Evolutionary conservation across 306 rosid species (phyloP).

Genomic region (Neltuma alba): DNA sequence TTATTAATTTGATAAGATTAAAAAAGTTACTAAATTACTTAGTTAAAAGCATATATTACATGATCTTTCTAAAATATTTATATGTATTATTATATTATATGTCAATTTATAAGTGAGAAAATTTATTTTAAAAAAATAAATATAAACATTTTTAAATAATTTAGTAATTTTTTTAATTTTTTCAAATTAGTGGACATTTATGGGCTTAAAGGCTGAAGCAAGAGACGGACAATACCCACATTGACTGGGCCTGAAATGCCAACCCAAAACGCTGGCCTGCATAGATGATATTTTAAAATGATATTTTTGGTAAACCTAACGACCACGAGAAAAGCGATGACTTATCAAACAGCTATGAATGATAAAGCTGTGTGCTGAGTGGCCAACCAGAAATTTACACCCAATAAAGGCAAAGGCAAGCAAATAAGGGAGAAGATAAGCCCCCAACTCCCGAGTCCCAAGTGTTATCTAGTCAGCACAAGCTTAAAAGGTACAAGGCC

Average conservation of each 20-base stretch:
- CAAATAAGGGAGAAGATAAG: conserved; percentile 19
- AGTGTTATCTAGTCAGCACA: conserved; percentile 34
- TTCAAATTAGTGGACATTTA: too few relatives aligned
- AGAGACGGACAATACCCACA: not conserved
- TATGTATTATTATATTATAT: too few relatives aligned
- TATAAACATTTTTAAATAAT: too few relatives aligned
- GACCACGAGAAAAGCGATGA: not conserved
- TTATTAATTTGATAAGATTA: too few relatives aligned
- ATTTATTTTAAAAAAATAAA: too few relatives aligned
- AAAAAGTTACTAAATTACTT: too few relatives aligned
- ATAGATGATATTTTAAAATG: not conserved
- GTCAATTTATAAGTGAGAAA: too few relatives aligned
- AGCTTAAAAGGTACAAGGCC: not conserved
- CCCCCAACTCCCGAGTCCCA: too few relatives aligned
- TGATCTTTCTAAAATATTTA: too few relatives aligned
- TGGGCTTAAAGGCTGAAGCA: not conserved
- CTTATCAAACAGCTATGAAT: not conserved
- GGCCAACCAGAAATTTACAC: not conserved
- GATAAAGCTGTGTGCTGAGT: not conserved
- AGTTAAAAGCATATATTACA: too few relatives aligned
- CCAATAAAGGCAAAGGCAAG: too few relatives aligned
- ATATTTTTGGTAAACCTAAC: not conserved
- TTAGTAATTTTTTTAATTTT: too few relatives aligned
- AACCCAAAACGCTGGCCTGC: not conserved
- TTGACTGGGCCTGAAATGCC: not conserved